Evolutionary conservation across 1,284 basidiomycete species (phyloP).

Genomic region (Microbotryum lychnidis-dioicae): DNA sequence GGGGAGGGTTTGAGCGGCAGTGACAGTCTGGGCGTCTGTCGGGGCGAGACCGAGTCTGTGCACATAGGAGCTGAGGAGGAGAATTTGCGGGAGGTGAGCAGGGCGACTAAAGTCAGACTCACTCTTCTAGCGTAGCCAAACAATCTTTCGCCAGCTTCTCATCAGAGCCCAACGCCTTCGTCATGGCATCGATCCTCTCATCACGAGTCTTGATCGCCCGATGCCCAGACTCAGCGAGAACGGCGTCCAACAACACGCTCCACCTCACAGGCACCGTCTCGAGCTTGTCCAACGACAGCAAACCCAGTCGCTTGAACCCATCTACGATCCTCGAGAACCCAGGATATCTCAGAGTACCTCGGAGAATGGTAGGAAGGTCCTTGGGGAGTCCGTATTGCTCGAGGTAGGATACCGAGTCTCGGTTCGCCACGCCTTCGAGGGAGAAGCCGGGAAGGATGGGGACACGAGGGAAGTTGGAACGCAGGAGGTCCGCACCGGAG

Average conservation of each 20-base stretch:
- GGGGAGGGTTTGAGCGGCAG: slow-evolving; percentile 47
- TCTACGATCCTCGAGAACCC: slow-evolving; percentile 73
- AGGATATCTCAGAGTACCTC: slow-evolving; percentile 83
- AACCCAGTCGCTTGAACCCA: slow-evolving; percentile 63
- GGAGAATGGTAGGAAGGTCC: slow-evolving; percentile 58
- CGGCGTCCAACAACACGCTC: slow-evolving; percentile 29
- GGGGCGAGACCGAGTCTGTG: slow-evolving; percentile 41
- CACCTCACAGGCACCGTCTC: slow-evolving; percentile 23
- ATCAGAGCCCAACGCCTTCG: background rate
- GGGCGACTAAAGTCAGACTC: background rate
- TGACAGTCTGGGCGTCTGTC: slow-evolving; percentile 39
- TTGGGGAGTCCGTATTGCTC: slow-evolving; percentile 59
- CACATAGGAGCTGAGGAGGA: slow-evolving; percentile 29
- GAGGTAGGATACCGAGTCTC: slow-evolving; percentile 72
- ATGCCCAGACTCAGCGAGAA: too few species aligned
- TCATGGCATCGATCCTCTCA: slow-evolving; percentile 1
- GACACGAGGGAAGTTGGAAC: slow-evolving; percentile 55
- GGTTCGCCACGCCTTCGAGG: slow-evolving; percentile 81
- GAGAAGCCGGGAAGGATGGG: slow-evolving; percentile 59
- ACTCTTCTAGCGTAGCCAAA: slow-evolving; percentile 4
- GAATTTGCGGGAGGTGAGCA: too few species aligned
- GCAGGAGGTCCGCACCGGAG: slow-evolving; percentile 52
- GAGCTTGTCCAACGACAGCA: slow-evolving; percentile 51
- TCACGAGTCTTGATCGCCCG: too few species aligned
- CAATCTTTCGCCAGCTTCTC: background rate